phyloP scores from a whole-genome alignment of 352 stramenopile genomes.

The Aphanomyces astaci region DNA sequence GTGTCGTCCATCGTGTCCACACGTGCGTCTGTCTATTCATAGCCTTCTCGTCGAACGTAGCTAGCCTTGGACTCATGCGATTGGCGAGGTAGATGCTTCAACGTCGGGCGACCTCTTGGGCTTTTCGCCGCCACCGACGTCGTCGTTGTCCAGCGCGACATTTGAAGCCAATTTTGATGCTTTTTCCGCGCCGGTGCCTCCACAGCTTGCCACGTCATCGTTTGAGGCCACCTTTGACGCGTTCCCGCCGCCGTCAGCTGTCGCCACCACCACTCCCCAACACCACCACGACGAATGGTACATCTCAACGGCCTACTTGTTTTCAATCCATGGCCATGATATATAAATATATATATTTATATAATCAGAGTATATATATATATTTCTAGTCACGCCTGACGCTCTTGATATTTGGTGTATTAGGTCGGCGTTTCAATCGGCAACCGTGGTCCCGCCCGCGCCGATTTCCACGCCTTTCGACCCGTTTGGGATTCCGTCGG shows the following conservation, averaged over 20 bases:
- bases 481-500: conserved; percentile 16
- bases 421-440: background rate
- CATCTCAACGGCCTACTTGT: conserved; percentile 26
- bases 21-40: too few relatives aligned
- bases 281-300: background rate
- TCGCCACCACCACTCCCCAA: conserved; percentile 21
- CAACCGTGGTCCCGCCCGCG: background rate
- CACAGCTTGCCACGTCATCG: conserved; percentile 20
- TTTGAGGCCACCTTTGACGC: conserved; percentile 31
- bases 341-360: too few relatives aligned
- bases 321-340: conserved; percentile 33
- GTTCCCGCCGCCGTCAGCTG: conserved; percentile 19
- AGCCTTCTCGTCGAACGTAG: background rate
- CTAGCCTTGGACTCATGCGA: background rate
- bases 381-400: too few relatives aligned
- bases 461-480: conserved; percentile 18
- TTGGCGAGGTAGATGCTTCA: background rate
- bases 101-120: background rate
- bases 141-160: conserved; percentile 22
- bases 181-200: conserved; percentile 11
- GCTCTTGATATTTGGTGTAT: background rate
- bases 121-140: conserved; percentile 49
- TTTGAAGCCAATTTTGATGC: conserved; percentile 26
- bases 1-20: background rate
- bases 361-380: too few relatives aligned